phyloP scores from a whole-genome alignment of 2,329 filamentous ascomycete species.

The Exutisphaerella laricina region DNA sequence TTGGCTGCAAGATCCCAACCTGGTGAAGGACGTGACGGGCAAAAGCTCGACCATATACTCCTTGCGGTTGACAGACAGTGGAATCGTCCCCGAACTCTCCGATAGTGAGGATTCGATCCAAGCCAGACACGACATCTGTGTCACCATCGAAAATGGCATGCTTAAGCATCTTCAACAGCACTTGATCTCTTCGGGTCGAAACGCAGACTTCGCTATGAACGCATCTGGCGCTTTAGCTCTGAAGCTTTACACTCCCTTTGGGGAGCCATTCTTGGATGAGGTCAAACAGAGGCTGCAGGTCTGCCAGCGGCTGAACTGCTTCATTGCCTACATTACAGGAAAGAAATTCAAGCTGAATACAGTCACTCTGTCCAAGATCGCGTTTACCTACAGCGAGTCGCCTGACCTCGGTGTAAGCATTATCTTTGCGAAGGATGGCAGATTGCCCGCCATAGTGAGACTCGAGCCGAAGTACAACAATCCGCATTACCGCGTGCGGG shows the following conservation, averaged over 20 bases:
- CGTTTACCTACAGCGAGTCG: conserved; percentile 59
- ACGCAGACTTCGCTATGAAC: conserved; percentile 59
- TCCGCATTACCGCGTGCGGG: conserved; percentile 27
- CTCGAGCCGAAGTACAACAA: conserved; percentile 46
- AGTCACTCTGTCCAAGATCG: conserved; percentile 57
- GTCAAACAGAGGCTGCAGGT: conserved; percentile 58
- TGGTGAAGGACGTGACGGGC: background rate
- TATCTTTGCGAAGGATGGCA: conserved; percentile 26
- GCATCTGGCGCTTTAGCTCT: conserved; percentile 59
- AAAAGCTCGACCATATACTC: conserved; percentile 5
- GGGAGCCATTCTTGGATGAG: conserved; percentile 53
- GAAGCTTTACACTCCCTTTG: conserved; percentile 54
- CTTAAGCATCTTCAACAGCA: conserved; percentile 36
- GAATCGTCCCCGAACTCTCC: background rate
- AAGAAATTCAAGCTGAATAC: conserved; percentile 54
- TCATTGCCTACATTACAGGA: conserved; percentile 59
- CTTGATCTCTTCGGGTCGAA: conserved; percentile 37
- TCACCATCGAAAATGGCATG: conserved; percentile 33
- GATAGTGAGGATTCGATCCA: conserved; percentile 6
- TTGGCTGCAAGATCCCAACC: background rate
- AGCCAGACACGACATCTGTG: conserved; percentile 38
- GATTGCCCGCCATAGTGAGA: conserved; percentile 51
- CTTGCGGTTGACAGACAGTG: conserved; percentile 13
- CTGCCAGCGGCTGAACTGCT: conserved; percentile 65
- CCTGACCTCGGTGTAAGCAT: conserved; percentile 20